Base-by-base conservation (phyloP, 2,329 filamentous ascomycete genomes). In the Scedosporium boydii region DNA sequence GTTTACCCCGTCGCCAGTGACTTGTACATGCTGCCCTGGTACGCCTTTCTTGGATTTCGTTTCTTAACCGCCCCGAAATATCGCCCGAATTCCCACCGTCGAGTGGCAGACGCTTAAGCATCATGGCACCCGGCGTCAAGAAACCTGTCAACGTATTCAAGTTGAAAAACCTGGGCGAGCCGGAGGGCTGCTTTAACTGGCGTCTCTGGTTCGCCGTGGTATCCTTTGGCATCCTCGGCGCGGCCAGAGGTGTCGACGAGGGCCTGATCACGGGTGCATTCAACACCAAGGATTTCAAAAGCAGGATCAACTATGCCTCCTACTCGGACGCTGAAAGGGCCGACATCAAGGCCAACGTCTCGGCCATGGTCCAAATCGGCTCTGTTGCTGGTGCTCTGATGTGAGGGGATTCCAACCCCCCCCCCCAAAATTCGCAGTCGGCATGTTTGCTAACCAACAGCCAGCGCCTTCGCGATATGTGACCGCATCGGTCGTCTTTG, bases 351-450 rank as follows among this genome's bases (percentile, higher is more conserved):
- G 86, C 82, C 67, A 93, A 93, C 72, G 88, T 93, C 62, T 88
- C 88, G 1, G 83, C 87, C 58, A 93, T 93, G 89, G 89, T 93
- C 0, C 89, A 92, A 73, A 85, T 92, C 68, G 89, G 89, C 26
- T 89, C 84, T 26, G 88, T 93, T 34, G 85, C 78, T 3, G 89
- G 89, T 53, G 87, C 88, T 34, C 77, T 90, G 38, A 80, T 80
- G 77, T 78, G 69, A 4, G 53, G 16, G 16, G 18, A 53, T 23
- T 9, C 46, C 16, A 29, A 29, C 6, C 3, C 46, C 46, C 23
- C 51, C 51, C 3, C n/a, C n/a, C n/a, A n/a, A 26, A n/a, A 26
- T 14, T 29, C 9, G 9, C 4, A 70, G 74, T 63, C 55, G 38
- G 9, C 12, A 14, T 2, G 48, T 38, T 3, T 48, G 38, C 58